These are phyloP conservation scores for Debaryomyces maramus DNA, from an alignment of 805 yeast genomes.

Conservation along the genomic window DNA sequence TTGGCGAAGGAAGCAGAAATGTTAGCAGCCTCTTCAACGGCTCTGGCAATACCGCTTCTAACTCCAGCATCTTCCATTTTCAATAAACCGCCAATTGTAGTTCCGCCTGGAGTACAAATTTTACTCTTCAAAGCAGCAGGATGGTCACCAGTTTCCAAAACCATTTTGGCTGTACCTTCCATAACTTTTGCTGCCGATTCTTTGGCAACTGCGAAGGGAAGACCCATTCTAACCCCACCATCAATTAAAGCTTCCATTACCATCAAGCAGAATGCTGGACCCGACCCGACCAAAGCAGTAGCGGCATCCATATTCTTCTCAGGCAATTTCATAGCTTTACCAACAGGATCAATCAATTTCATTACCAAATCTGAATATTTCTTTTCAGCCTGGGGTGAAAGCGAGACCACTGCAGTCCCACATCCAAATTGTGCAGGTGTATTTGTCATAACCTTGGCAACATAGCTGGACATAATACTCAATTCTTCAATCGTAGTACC, in stretches of 20 bases:
- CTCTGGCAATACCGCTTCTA: constrained; percentile 82
- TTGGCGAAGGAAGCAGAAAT: constrained; percentile 59
- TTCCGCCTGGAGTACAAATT: constrained; percentile 97
- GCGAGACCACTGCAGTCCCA: constrained; percentile 92
- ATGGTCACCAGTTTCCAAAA: constrained; percentile 73
- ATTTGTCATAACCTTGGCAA: constrained; percentile 96
- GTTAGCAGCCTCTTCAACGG: constrained; percentile 88
- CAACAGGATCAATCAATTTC: constrained; percentile 62
- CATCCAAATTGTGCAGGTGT: constrained; percentile 92
- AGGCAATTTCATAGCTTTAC: constrained; percentile 65
- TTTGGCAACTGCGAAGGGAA: constrained; percentile 79
- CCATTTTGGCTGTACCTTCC: constrained; percentile 94
- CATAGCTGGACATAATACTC: constrained; percentile 48
- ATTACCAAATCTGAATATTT: constrained; percentile 47
- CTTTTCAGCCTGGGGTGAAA: constrained; percentile 50
- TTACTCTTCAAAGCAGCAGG: constrained; percentile 86
- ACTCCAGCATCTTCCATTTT: constrained; percentile 91
- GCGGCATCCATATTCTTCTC: constrained; percentile 97
- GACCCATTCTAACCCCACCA: constrained; percentile 93
- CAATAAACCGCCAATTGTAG: constrained; percentile 92
- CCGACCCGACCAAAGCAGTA: constrained; percentile 92
- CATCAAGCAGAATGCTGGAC: constrained; percentile 89
- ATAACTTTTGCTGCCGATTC: constrained; percentile 90
- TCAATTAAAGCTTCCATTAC: constrained; percentile 91
- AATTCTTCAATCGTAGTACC: constrained; percentile 86